These are phyloP conservation scores for Setaria viridis DNA, from an alignment of 202 grass and related monocot genomes.

Conservation along the genomic window DNA sequence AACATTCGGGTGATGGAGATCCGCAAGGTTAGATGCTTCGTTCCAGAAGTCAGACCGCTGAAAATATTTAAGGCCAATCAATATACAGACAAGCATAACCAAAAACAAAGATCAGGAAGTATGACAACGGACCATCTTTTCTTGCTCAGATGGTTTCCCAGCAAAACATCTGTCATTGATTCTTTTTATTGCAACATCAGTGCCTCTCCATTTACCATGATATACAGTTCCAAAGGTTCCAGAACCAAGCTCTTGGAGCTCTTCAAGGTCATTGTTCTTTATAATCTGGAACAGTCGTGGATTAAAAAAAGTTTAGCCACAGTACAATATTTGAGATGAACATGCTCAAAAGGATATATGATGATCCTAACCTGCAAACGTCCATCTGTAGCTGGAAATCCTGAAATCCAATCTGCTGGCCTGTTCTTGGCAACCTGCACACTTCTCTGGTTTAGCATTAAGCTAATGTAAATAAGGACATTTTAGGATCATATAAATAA, in stretches of 20 bases:
- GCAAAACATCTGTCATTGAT: slow-evolving; percentile 97
- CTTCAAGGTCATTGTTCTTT: slow-evolving; percentile 96
- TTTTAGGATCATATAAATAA: slow-evolving; percentile 22
- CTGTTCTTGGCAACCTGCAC: slow-evolving; percentile 64
- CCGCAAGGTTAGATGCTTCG: slow-evolving; percentile 92
- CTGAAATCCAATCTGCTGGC: slow-evolving; percentile 61
- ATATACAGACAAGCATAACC: neutral
- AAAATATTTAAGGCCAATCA: slow-evolving; percentile 42
- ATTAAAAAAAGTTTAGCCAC: slow-evolving; percentile 21
- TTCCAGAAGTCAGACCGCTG: slow-evolving; percentile 98
- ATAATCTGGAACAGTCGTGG: slow-evolving; percentile 72
- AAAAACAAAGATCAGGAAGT: slow-evolving; percentile 12
- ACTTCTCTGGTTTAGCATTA: slow-evolving; percentile 23
- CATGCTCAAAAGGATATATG: neutral
- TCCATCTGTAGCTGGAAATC: slow-evolving; percentile 65
- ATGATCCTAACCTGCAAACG: slow-evolving; percentile 74
- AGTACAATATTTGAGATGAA: slow-evolving; percentile 27
- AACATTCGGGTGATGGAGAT: slow-evolving; percentile 94
- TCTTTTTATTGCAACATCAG: slow-evolving; percentile 98
- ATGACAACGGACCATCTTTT: slow-evolving; percentile 74
- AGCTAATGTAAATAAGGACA: slow-evolving; percentile 40
- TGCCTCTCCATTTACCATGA: slow-evolving; percentile 99
- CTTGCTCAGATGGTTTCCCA: slow-evolving; percentile 96
- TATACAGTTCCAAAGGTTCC: slow-evolving; percentile 98
- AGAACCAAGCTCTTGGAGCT: slow-evolving; percentile 92